Evolutionary conservation across 139 green algal genomes (phyloP).

Genomic region (Chlamydomonas applanata): DNA sequence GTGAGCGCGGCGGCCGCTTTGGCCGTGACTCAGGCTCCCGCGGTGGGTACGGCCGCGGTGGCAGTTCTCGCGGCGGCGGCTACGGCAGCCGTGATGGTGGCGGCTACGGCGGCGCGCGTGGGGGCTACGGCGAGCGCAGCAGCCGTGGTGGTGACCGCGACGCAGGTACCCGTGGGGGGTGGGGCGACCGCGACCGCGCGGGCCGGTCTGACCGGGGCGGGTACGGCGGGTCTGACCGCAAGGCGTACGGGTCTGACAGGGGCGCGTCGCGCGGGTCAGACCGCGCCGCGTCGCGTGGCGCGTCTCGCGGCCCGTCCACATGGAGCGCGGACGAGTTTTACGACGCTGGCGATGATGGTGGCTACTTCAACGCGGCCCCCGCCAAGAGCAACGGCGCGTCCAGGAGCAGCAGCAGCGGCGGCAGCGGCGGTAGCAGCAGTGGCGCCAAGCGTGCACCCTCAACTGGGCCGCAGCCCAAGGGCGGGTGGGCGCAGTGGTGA

Average conservation of each 20-base stretch:
- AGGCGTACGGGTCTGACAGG: too few relatives aligned
- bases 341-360: too few relatives aligned
- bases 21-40: conserved; percentile 9
- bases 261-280: too few relatives aligned
- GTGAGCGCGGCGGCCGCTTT: conserved; percentile 5
- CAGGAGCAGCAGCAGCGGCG: not conserved
- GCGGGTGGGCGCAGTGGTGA: conserved; percentile 2
- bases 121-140: not conserved
- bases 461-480: not conserved
- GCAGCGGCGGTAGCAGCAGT: conserved; percentile 2
- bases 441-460: not conserved
- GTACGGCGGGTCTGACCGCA: too few relatives aligned
- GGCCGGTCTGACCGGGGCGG: not conserved
- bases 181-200: too few relatives aligned
- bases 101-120: not conserved
- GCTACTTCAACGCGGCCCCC: not conserved
- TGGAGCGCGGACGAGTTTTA: too few relatives aligned
- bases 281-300: too few relatives aligned
- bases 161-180: not conserved
- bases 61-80: not conserved
- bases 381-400: not conserved
- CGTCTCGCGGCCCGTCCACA: too few relatives aligned
- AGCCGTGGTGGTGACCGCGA: not conserved
- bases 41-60: conserved; percentile 8
- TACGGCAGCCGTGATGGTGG: not conserved